Percentiles rank a stretch among this genome's conserved stretches.
phyloP scores from a whole-genome alignment of 768 basidiomycete species.

The Porphyrellus cyaneotinctus region DNA sequence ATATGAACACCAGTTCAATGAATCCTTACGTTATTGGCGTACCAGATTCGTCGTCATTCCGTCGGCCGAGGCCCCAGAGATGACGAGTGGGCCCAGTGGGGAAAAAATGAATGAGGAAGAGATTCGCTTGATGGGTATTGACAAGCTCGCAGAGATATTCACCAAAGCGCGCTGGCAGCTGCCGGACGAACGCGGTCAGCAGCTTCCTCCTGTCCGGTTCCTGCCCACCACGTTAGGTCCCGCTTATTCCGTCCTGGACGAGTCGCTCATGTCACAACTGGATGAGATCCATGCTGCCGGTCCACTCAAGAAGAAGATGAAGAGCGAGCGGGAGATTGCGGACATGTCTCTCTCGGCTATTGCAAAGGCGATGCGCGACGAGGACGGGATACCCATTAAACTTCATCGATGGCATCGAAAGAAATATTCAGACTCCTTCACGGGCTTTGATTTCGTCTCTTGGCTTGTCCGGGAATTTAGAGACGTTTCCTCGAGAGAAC shows the following conservation, averaged over 20 bases:
- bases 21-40: constrained; percentile 88
- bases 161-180: constrained; percentile 78
- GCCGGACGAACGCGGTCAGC: constrained; percentile 38
- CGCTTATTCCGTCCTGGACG: constrained; percentile 73
- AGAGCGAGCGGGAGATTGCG: constrained; percentile 67
- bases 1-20: constrained; percentile 75
- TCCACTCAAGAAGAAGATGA: constrained; percentile 75
- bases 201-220: constrained; percentile 63
- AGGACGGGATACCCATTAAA: constrained; percentile 80
- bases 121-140: constrained; percentile 82
- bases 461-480: constrained; percentile 92
- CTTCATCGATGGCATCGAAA: constrained; percentile 78
- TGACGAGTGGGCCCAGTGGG: constrained; percentile 54
- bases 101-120: constrained; percentile 85
- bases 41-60: constrained; percentile 93
- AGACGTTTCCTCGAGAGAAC: constrained; percentile 78
- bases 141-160: constrained; percentile 87
- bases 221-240: constrained; percentile 85
- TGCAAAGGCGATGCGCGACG: constrained; percentile 82
- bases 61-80: constrained; percentile 61
- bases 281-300: constrained; percentile 76
- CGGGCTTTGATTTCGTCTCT: constrained; percentile 82
- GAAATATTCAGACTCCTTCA: constrained; percentile 79
- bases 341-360: constrained; percentile 62
- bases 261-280: constrained; percentile 70